A percentile compares a stretch with the other conserved stretches of the same genome.
Conservation (phyloP, 306 rosid species). For the Sphenostylis stenocarpa region DNA sequence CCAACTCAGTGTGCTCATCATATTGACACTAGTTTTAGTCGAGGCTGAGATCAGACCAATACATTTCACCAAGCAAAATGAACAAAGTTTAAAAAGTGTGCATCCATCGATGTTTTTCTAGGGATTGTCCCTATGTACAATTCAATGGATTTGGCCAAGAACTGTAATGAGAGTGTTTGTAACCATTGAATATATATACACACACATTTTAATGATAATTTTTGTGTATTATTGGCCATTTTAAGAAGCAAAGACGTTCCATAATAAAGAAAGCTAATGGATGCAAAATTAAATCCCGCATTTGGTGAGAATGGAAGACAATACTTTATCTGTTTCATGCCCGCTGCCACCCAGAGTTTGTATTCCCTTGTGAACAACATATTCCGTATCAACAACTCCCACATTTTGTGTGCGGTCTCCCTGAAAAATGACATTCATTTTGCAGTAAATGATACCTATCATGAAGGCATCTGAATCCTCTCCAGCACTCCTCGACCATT, state of each 20-base stretch:
- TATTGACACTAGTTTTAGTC: background rate
- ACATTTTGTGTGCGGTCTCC: conserved; percentile 82
- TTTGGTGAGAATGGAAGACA: conserved; percentile 18
- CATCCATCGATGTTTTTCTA: background rate
- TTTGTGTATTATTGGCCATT: background rate
- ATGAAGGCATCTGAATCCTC: no score
- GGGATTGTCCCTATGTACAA: background rate
- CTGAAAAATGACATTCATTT: conserved; percentile 46
- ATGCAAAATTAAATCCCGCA: conserved; percentile 16
- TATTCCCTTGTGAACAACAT: conserved; percentile 78
- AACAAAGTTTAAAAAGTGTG: background rate
- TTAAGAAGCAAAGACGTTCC: background rate
- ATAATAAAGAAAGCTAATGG: conserved; percentile 3
- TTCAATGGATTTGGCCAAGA: background rate
- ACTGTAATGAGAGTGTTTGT: background rate
- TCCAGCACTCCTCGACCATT: no score
- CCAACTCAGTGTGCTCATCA: background rate
- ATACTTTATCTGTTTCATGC: conserved; percentile 39
- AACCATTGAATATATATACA: background rate
- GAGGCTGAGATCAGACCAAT: background rate
- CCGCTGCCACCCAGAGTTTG: conserved; percentile 71
- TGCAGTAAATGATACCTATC: background rate
- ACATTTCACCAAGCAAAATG: background rate
- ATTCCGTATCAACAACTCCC: conserved; percentile 81
- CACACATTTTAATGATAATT: background rate